Percentiles rank a stretch among this genome's conserved stretches.
Conservation (phyloP, 768 basidiomycete species). For the Suillus plorans region DNA sequence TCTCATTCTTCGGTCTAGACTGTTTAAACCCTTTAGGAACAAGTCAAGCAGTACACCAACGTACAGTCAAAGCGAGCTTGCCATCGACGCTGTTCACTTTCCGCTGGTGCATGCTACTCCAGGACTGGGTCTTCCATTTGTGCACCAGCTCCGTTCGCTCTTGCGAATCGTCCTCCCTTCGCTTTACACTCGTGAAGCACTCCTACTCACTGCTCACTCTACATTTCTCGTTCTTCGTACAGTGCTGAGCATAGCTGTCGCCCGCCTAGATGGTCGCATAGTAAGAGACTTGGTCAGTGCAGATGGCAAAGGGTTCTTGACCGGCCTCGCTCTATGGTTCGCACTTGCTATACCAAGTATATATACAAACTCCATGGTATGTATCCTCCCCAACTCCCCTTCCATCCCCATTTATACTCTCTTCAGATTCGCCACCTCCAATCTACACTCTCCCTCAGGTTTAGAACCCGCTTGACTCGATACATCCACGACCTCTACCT, state of each 20-base stretch:
- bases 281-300: constrained; percentile 88
- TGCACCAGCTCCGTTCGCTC: constrained; percentile 73
- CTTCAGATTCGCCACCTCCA: constrained; percentile 84
- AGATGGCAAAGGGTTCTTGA: constrained; percentile 78
- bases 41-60: constrained; percentile 33
- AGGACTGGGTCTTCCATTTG: constrained; percentile 60
- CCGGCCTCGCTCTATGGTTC: constrained; percentile 87
- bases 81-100: constrained; percentile 56
- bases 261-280: constrained; percentile 84
- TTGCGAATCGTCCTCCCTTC: constrained; percentile 69
- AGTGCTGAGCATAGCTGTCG: constrained; percentile 84
- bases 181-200: constrained; percentile 63
- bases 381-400: constrained; percentile 5
- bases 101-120: constrained; percentile 40
- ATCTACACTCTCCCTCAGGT: constrained; percentile 75
- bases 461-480: constrained; percentile 84
- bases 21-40: constrained; percentile 17
- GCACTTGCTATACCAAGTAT: constrained; percentile 88
- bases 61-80: constrained; percentile 58
- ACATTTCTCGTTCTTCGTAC: constrained; percentile 85
- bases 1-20: constrained; percentile 51
- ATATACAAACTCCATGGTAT: constrained; percentile 93
- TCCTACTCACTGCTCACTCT: constrained; percentile 76
- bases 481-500: constrained; percentile 94
- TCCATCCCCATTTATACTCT: background rate